phyloP scores from a whole-genome alignment of 2,329 filamentous ascomycete genomes.

The Calonectria pteridis region DNA sequence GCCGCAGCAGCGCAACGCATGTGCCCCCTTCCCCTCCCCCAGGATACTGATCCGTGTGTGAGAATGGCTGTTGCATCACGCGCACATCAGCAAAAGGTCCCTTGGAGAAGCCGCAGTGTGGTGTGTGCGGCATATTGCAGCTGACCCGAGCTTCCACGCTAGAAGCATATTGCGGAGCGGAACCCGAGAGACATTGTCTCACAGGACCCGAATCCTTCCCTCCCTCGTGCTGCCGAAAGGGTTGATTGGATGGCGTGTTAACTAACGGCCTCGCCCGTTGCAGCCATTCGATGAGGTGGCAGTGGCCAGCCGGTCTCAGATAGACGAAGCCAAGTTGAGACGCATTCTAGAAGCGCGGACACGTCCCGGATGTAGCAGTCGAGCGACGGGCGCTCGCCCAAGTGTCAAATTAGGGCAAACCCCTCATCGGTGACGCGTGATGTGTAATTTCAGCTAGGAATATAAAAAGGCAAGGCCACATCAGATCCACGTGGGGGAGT shows the following conservation, averaged over 20 bases:
- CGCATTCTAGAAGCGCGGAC: not conserved
- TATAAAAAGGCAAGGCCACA: not conserved
- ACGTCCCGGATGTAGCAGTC: not conserved
- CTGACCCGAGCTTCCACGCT: slow-evolving; percentile 8
- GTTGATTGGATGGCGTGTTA: not conserved
- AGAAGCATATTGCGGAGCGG: slow-evolving; percentile 5
- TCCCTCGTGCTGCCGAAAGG: not conserved
- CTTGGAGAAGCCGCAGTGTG: not conserved
- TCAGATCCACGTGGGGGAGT: not conserved
- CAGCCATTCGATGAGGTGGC: not conserved
- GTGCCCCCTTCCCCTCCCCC: not conserved
- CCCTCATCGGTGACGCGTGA: not conserved
- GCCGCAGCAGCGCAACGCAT: not conserved
- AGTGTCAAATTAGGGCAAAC: not conserved
- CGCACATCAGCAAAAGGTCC: not conserved
- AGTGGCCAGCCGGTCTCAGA: not conserved
- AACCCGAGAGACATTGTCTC: not conserved
- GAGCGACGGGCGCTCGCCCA: not conserved
- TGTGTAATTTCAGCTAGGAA: not conserved
- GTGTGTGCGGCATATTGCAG: slow-evolving; percentile 12
- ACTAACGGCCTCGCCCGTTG: not conserved
- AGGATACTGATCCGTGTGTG: not conserved
- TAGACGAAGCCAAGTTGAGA: not conserved
- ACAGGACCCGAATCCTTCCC: not conserved
- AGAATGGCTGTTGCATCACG: not conserved